Conservation (phyloP, 208 protist genomes). For the Hexamita inflata region DNA sequence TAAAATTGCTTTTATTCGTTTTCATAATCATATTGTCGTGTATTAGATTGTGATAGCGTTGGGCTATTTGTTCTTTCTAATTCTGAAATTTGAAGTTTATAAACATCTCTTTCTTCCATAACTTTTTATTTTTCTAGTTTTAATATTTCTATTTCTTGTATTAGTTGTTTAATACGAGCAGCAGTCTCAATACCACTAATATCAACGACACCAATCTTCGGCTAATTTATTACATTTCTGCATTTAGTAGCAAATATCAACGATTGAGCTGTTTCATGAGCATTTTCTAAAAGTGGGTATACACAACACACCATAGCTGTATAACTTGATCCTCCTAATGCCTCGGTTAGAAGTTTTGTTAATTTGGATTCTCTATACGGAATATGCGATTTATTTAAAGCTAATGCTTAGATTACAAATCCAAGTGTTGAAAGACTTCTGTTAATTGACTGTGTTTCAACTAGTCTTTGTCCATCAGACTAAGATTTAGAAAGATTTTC, state of each 20-base stretch:
- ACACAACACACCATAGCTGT: conserved; percentile 60
- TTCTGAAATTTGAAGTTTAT: no score
- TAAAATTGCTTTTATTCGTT: no score
- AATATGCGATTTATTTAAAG: conserved; percentile 29
- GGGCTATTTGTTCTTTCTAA: no score
- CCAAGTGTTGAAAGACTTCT: conserved; percentile 61
- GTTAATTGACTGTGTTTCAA: conserved; percentile 74
- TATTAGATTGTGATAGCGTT: no score
- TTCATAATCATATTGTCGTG: no score
- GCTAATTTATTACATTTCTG: conserved; percentile 40
- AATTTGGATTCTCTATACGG: conserved; percentile 67
- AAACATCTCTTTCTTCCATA: no score
- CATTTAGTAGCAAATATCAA: conserved; percentile 55
- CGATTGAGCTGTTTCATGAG: conserved; percentile 58
- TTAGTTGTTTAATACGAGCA: conserved; percentile 6
- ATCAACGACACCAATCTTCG: neutral
- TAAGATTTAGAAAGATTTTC: conserved; percentile 64
- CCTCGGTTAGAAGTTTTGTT: conserved; percentile 70
- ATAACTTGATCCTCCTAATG: conserved; percentile 59
- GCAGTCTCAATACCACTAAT: conserved; percentile 21
- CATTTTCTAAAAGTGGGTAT: conserved; percentile 54
- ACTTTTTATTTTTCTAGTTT: no score
- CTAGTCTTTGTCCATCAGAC: conserved; percentile 60
- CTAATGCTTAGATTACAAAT: conserved; percentile 56
- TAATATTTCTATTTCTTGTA: neutral